Evolutionary conservation across 345 rosid genomes (phyloP), one percentile per base, ranked within the genome.

Genomic region (Melaleuca alternifolia): DNA sequence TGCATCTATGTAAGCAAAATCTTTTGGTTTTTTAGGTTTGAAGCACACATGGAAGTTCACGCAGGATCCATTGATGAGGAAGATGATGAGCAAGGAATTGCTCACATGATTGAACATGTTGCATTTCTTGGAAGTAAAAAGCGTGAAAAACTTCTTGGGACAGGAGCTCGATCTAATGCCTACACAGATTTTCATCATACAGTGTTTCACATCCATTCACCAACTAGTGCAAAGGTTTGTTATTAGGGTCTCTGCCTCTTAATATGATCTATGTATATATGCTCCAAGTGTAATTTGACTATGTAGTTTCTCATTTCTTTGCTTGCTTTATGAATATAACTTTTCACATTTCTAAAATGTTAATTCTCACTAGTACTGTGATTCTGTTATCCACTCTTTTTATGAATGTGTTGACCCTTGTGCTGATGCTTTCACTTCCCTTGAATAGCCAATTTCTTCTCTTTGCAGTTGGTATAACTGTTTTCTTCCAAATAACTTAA

Each of bases 141-240:
- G 87, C 98, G 99, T 50, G 99, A 97, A 89, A 97, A 97, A 89
- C 97, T 97, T 92, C 99, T 97, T 82, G 98, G 99, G 50, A 96
- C 99, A 84, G 99, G 99, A 48, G 99, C 99, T 51, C 95, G 98
- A 77, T 97, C 99, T 83, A 97, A 97, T 92, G 99, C 99, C 71
- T 97, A 97, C 93, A 97, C 99, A 54, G 99, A 97, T 93, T 97
- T 97, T 91, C 99, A 96, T 90, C 99, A 97, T 88, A 97, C 99
- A 65, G 99, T 97, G 81, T 97, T 97, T 92, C 99, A 97, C 92
- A 95, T 97, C 86, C 99, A 97, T 93, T 96, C 99, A 85, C 99
- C 99, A 59, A 94, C 95, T 81, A 90, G 90, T 90, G 87, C 96
- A 87, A 96, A 97, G 99, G 99, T 97, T 90, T 89, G 92, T 76